A percentile compares a stretch with the other conserved stretches of the same genome.
Conservation (phyloP, 73 alveolate species). For the Paramecium tetraurelia region DNA sequence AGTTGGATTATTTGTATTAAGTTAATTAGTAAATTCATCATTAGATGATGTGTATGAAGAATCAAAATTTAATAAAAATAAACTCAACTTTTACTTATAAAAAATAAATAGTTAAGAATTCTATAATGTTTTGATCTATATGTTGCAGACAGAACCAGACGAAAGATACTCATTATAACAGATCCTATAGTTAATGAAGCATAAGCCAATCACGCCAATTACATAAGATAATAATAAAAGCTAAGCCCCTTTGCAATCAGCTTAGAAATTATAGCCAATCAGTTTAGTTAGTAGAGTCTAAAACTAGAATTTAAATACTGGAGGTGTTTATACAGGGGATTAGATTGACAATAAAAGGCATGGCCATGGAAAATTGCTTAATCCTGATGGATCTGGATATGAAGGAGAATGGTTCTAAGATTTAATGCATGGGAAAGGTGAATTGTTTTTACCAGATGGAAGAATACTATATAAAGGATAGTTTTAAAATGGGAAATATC, state of each 20-base stretch:
- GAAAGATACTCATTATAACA: background rate
- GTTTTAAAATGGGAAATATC: background rate
- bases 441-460: background rate
- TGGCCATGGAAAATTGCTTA: background rate
- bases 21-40: background rate
- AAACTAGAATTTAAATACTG: background rate
- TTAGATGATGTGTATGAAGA: background rate
- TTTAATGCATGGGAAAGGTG: slow-evolving; percentile 22
- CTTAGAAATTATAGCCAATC: background rate
- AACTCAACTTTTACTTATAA: background rate
- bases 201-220: background rate
- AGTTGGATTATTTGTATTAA: background rate
- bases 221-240: background rate
- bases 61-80: background rate
- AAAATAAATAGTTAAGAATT: background rate
- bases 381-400: slow-evolving; percentile 40
- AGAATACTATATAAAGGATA: background rate
- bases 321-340: background rate
- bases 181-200: background rate
- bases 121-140: background rate
- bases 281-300: background rate
- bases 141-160: background rate
- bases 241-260: background rate
- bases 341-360: background rate
- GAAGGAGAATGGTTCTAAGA: slow-evolving; percentile 37